phyloP scores from a whole-genome alignment of 768 basidiomycete genomes.

The Kwoniella dejecticola region DNA sequence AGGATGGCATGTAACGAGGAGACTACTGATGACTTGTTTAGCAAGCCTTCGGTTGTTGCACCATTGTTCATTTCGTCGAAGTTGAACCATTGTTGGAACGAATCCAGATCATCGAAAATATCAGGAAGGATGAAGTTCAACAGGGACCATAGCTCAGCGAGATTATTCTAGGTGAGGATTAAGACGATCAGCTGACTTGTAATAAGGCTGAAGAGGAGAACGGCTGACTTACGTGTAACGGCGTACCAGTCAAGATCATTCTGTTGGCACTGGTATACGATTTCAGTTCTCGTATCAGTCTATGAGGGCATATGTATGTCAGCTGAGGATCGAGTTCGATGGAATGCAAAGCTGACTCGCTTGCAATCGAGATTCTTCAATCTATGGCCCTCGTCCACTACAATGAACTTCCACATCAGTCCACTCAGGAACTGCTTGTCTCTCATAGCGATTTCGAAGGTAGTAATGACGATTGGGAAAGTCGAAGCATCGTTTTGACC shows the following conservation, averaged over 20 bases:
- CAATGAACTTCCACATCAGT: conserved; percentile 74
- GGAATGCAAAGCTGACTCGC: conserved; percentile 42
- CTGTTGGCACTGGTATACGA: conserved; percentile 78
- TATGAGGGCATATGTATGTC: conserved; percentile 10
- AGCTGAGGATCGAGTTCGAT: neutral
- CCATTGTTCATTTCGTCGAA: conserved; percentile 47
- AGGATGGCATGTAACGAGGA: conserved; percentile 82
- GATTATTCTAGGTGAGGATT: conserved; percentile 72
- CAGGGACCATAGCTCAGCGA: conserved; percentile 90
- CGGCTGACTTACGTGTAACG: conserved; percentile 71
- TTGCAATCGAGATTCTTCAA: conserved; percentile 92
- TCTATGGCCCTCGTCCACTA: conserved; percentile 77
- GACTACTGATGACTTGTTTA: conserved; percentile 64
- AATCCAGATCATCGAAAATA: conserved; percentile 83
- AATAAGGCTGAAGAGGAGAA: neutral
- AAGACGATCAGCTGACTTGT: conserved; percentile 15
- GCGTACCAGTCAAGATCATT: conserved; percentile 94
- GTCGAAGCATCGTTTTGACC: conserved; percentile 54
- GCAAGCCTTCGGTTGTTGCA: conserved; percentile 25
- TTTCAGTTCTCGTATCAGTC: conserved; percentile 84
- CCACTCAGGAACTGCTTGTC: conserved; percentile 68
- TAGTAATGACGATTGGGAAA: conserved; percentile 85
- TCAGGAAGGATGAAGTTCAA: conserved; percentile 95
- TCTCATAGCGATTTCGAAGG: conserved; percentile 88
- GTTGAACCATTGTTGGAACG: conserved; percentile 80